Conservation (phyloP, 306 rosid species). For the Clitoria ternatea region DNA sequence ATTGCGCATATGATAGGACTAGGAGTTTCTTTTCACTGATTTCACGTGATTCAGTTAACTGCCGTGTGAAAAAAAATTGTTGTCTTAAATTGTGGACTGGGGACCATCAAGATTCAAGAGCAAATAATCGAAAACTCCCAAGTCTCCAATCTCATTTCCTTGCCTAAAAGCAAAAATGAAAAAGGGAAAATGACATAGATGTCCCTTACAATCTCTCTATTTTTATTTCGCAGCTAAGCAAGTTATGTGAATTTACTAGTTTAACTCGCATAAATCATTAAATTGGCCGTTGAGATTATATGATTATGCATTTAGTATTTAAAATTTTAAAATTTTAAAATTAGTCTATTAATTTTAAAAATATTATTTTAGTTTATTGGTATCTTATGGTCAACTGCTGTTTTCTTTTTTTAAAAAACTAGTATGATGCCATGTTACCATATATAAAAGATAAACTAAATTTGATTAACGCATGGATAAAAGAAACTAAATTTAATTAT, state of each 20-base stretch:
- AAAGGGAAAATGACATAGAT: not conserved
- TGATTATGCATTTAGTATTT: no score
- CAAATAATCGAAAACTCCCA: not conserved
- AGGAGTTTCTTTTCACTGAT: not conserved
- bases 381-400: no score
- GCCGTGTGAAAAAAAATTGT: not conserved
- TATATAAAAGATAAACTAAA: no score
- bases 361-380: no score
- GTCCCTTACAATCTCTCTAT: not conserved
- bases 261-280: no score
- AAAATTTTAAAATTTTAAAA: no score
- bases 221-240: not conserved
- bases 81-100: not conserved
- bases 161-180: not conserved
- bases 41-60: not conserved
- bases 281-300: no score
- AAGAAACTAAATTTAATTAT: no score
- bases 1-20: not conserved
- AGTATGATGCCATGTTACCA: no score
- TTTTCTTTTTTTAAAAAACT: no score
- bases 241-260: not conserved
- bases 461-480: no score
- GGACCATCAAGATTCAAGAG: conserved; percentile 7
- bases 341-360: no score
- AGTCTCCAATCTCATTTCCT: not conserved